phyloP scores from a whole-genome alignment of 176 grass and related monocot genomes.

The Raddia guianensis region DNA sequence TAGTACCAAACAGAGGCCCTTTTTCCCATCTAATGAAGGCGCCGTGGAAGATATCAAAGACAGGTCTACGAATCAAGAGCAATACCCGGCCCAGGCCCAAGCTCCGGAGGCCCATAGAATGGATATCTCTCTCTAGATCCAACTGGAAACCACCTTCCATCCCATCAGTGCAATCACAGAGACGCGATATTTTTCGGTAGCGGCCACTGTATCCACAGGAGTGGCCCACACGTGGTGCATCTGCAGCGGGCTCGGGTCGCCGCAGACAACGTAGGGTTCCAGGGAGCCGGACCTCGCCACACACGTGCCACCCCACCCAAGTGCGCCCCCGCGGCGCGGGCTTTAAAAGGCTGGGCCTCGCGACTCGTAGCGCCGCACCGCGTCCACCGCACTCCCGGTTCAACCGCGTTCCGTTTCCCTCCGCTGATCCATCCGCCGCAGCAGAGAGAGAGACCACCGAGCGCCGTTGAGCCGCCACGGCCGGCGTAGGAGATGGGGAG shows the following conservation, averaged over 20 bases:
- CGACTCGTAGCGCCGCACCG: background rate
- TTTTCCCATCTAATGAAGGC: too few relatives aligned
- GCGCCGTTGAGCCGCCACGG: constrained; percentile 19
- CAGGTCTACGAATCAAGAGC: too few relatives aligned
- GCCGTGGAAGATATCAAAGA: too few relatives aligned
- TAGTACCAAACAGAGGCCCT: too few relatives aligned
- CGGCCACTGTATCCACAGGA: background rate
- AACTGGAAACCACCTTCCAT: background rate
- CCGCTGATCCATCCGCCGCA: background rate
- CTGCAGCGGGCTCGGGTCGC: background rate
- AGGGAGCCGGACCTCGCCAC: background rate
- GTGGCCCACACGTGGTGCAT: background rate
- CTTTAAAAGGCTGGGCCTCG: background rate
- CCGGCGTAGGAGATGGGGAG: constrained; percentile 39
- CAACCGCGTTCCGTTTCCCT: background rate
- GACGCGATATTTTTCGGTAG: background rate
- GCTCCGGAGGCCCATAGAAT: too few relatives aligned
- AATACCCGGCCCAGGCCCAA: too few relatives aligned
- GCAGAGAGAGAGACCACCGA: background rate
- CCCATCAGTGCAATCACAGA: background rate
- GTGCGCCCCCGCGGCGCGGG: background rate
- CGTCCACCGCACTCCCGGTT: background rate
- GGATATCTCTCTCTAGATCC: background rate
- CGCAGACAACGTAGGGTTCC: background rate
- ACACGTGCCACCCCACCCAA: background rate